Conservation (phyloP, 768 basidiomycete species). For the Coprinopsis sp. region DNA sequence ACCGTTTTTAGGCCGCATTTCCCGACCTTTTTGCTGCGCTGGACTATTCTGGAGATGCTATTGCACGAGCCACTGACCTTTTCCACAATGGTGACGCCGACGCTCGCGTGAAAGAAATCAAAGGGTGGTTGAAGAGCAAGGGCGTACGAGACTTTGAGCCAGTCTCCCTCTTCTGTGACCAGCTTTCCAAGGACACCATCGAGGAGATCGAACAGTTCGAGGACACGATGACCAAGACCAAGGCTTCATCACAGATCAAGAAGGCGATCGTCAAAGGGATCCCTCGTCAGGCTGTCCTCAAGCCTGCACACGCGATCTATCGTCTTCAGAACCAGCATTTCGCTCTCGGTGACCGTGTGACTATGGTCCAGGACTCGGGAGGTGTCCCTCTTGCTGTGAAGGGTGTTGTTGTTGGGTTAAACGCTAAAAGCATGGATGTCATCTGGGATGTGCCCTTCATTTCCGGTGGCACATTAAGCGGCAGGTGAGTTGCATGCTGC, state of each 20-base stretch:
- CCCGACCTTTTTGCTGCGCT: slow-evolving; percentile 79
- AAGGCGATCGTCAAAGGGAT: slow-evolving; percentile 92
- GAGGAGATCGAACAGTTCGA: slow-evolving; percentile 73
- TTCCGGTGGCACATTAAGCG: slow-evolving; percentile 82
- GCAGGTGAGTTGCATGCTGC: slow-evolving; percentile 57
- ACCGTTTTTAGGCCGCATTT: slow-evolving; percentile 52
- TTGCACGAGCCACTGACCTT: slow-evolving; percentile 63
- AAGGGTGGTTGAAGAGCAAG: slow-evolving; percentile 79
- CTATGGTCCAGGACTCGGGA: slow-evolving; percentile 94
- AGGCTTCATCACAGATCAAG: slow-evolving; percentile 65
- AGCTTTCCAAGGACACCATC: slow-evolving; percentile 86
- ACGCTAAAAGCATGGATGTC: slow-evolving; percentile 85
- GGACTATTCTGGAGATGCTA: slow-evolving; percentile 69
- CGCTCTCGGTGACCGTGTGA: slow-evolving; percentile 86
- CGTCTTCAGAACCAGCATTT: slow-evolving; percentile 89
- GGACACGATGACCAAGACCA: slow-evolving; percentile 58
- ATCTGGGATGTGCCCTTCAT: slow-evolving; percentile 97
- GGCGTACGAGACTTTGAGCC: slow-evolving; percentile 90
- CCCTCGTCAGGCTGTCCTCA: slow-evolving; percentile 88
- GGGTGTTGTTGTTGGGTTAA: slow-evolving; percentile 90
- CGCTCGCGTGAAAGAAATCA: slow-evolving; percentile 67
- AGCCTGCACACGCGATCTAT: slow-evolving; percentile 85
- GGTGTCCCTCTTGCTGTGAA: slow-evolving; percentile 87
- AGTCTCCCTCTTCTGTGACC: slow-evolving; percentile 88
- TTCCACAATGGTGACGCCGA: slow-evolving; percentile 58